Evolutionary conservation across 1,139 yeast genomes (phyloP), one percentile per base, ranked within the genome.

Genomic region (Pichia sp.): DNA sequence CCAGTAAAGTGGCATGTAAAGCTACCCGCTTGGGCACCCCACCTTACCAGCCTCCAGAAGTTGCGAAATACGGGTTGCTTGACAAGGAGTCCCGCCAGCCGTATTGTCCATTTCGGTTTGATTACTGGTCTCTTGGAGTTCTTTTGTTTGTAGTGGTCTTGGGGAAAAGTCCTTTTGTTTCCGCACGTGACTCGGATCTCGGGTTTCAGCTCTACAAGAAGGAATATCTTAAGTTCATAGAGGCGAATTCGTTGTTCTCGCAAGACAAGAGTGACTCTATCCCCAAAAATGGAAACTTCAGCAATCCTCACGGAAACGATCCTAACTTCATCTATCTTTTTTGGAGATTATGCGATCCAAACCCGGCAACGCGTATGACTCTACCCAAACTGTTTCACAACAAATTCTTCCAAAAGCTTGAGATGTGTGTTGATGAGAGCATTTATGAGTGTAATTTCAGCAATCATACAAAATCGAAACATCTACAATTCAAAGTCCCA

Each of bases 11-110:
- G 3, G 77, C 75, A 60, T 57, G 69, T 41, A 76, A 79, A 15
- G 70, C 75, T n/a, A 67, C 80, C 3, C 78, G 78, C 70, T 85
- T 86, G 51, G 95, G 95, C 1, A 85, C 92, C 1, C 90, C 93
- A 4, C 93, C 93, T 3, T 87, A 85, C 66, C 80, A 86, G 11
- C 84, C 93, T 4, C 95, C 95, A 0, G 93, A 87, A 67, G 89
- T 85, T 23, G 79, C 84, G 80, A 67, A 72, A 43, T 75, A 80
- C 57, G 76, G 73, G 51, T 75, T 74, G n/a, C 19, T 56, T 5
- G 52, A 54, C n/a, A 46, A 55, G 30, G 51, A 53, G 1, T 74
- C 76, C 57, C 71, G 74, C 54, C 72, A 72, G 61, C 75, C 80
- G 10, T 86, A 84, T 66, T 82, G 85, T 63, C 87, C 90, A 2